Base-by-base conservation (phyloP, 2,329 filamentous ascomycete genomes). In the Chalaropsis ovoidea region DNA sequence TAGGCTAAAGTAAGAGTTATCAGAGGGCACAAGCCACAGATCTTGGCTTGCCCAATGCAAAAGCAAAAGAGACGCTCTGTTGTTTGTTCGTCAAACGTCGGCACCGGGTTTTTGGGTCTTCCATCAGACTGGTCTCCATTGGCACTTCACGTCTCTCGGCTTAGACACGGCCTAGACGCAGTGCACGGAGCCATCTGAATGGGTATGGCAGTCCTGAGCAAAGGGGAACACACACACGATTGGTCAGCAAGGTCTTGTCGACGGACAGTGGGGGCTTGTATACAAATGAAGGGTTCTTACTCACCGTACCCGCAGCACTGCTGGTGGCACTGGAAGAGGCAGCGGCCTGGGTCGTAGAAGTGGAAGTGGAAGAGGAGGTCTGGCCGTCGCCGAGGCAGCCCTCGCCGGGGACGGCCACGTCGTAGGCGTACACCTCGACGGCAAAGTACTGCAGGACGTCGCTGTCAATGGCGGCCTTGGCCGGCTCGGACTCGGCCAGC, bases 361-460 rank as follows among this genome's bases (percentile, higher is more conserved):
- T 58, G 54, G 68, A 66, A 3, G 4, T 39, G 11, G 22, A 8
- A 10, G 4, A 24, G 11, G 22, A 8, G 13, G 22, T 43, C 56
- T 63, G 58, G 19, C 64, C 49, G 69, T 76, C 76, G 2, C 85
- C 84, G 0, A 80, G 72, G 72, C 86, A 88, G 0, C 86, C 86
- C 35, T 80, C 77, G 0, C 85, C 85, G 0, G 85, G 85, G 4
- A 82, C 76, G 7, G 82, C 82, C 70, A 88, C 78, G 67, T 88
- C 85, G 69, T 80, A 83, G 0, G 85, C 85, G 72, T 86, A 89
- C 0, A 78, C 83, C 67, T 88, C 84, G 6, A 87, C 79, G 3
- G 86, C 86, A 72, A 89, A 89, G 73, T 85, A 86, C 74, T 87
- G 83, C 52, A 89, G 76, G 0, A 81, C 79, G 68, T 87, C 80